A percentile compares a stretch with the other conserved stretches of the same genome.
Conservation (phyloP, 1,284 basidiomycete genomes). For the Takashimella tepidaria region DNA sequence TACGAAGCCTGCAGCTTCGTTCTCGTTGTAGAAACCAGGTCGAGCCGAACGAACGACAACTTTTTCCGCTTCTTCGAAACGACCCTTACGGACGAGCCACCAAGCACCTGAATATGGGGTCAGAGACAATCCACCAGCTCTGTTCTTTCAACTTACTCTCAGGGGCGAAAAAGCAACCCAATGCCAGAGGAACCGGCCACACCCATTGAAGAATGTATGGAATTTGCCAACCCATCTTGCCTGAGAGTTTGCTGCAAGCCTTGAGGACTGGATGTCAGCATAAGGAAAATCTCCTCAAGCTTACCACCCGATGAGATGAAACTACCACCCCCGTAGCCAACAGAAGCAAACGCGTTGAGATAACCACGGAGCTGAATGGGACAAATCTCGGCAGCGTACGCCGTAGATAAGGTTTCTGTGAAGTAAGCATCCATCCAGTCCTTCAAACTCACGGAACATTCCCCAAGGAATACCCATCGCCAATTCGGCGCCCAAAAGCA, state of each 20-base stretch:
- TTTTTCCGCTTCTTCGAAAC: constrained; percentile 30
- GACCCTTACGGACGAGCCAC: constrained; percentile 36
- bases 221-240: constrained; percentile 37
- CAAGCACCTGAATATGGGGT: too few species aligned
- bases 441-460: constrained; percentile 22
- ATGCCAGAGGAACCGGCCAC: constrained; percentile 36
- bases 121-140: too few species aligned
- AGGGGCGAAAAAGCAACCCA: constrained; percentile 32
- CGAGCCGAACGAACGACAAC: constrained; percentile 21
- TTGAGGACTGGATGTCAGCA: constrained; percentile 47
- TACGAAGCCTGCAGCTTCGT: constrained; percentile 21
- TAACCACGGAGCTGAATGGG: constrained; percentile 11
- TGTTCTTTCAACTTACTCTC: too few species aligned
- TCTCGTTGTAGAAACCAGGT: constrained; percentile 15
- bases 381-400: constrained; percentile 16
- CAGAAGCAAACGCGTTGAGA: constrained; percentile 8
- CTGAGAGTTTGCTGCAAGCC: constrained; percentile 29
- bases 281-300: constrained; percentile 9
- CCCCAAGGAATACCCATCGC: constrained; percentile 29
- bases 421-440: too few species aligned
- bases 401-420: constrained; percentile 11
- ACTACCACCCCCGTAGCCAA: constrained; percentile 14
- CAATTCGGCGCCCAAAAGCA: constrained; percentile 23
- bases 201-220: constrained; percentile 46
- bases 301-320: constrained; percentile 5